Base-by-base conservation (phyloP, 2,329 filamentous ascomycete genomes). In the Fusarium sp. region DNA sequence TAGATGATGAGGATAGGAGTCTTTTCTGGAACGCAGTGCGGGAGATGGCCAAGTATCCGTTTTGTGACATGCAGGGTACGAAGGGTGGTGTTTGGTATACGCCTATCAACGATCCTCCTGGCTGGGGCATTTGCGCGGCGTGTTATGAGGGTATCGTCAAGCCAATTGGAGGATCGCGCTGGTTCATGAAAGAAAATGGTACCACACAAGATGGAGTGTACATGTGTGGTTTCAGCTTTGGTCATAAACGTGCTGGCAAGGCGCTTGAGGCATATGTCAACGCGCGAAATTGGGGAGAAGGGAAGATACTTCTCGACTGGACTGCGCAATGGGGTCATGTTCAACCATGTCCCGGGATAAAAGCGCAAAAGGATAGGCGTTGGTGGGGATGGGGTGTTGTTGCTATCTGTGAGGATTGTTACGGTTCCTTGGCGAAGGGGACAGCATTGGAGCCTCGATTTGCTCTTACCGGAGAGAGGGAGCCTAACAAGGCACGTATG, bases 371-470 rank as follows among this genome's bases (percentile, higher is more conserved):
- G 9, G 51, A 65, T 57, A 43, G 45, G 50, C n/a, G 63, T 62
- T 42, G 64, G 67, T 81, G 79, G 70, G 80, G 80, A 22, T 82
- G 80, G 80, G 66, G 58, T 6, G 73, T 76, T 2, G 38, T 78
- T 69, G 67, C 74, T 54, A 77, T 82, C 36, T 81, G 80, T 36
- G 76, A 78, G 9, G 76, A 80, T 17, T 81, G 80, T 52, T 79
- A 80, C 49, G 58, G 70, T 31, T 74, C 76, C 13, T 80, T 80
- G 36, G 76, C 76, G 3, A 71, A 71, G 38, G 73, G 73, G 0
- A 75, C 73, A 0, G 42, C 62, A 1, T 62, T 81, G 0, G 79
- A 78, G 11, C 33, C 63, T 26, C 56, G 64, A 3, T 81, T 80
- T 72, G 65, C 67, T 3, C 64, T 80, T 17, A 68, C 66, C 2